A percentile compares a stretch with the other conserved stretches of the same genome.
phyloP scores from a whole-genome alignment of 2,329 filamentous ascomycete species.

The Fusarium piperis region DNA sequence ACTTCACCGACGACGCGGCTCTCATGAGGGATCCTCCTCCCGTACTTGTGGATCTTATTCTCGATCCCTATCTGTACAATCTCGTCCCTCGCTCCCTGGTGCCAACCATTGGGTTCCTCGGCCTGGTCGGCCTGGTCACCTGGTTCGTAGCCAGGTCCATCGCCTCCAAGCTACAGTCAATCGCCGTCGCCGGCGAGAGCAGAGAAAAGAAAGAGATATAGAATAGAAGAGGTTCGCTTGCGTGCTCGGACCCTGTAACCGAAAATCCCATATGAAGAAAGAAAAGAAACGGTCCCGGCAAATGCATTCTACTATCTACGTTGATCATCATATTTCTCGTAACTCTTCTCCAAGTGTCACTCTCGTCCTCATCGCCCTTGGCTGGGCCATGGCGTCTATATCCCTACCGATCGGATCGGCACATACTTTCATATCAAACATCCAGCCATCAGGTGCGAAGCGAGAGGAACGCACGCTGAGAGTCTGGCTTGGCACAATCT shows the following conservation, averaged over 20 bases:
- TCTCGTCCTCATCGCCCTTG: conserved; percentile 26
- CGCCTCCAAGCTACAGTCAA: conserved; percentile 40
- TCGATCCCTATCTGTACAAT: conserved; percentile 87
- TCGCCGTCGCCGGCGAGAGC: conserved; percentile 38
- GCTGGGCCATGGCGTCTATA: conserved; percentile 24
- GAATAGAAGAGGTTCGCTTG: conserved; percentile 6
- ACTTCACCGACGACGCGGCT: conserved; percentile 77
- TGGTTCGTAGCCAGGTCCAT: conserved; percentile 55
- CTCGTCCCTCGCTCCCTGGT: conserved; percentile 80
- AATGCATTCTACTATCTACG: conserved; percentile 46
- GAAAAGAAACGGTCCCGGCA: conserved; percentile 18
- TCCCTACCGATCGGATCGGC: conserved; percentile 16
- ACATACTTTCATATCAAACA: conserved; percentile 19
- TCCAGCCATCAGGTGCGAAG: conserved; percentile 12
- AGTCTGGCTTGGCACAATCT: conserved; percentile 18
- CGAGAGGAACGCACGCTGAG: conserved; percentile 23
- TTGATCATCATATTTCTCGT: conserved; percentile 34
- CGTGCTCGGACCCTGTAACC: conserved; percentile 19
- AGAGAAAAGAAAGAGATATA: conserved; percentile 52
- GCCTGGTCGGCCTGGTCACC: conserved; percentile 63
- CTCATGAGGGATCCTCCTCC: conserved; percentile 80
- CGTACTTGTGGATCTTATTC: conserved; percentile 81
- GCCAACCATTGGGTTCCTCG: conserved; percentile 76
- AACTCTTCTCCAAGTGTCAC: conserved; percentile 29
- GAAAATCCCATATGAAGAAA: conserved; percentile 18